A percentile compares a stretch with the other conserved stretches of the same genome.
phyloP scores from a whole-genome alignment of 352 stramenopile genomes.

The Phytophthora cajani region DNA sequence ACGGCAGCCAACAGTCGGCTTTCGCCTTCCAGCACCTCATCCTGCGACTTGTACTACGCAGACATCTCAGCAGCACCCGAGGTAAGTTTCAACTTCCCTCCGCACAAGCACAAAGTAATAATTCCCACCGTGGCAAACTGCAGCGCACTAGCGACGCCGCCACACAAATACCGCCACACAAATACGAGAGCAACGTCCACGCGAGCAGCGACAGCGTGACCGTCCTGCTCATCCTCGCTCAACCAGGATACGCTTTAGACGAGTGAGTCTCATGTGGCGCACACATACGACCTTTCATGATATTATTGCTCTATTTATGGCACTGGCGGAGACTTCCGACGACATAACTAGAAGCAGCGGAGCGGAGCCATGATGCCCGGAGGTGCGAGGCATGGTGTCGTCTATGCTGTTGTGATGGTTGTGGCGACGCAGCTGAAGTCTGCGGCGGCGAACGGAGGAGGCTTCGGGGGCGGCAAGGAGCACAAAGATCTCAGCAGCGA shows the following conservation, averaged over 20 bases:
- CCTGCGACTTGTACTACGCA: constrained; percentile 28
- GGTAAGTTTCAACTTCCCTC: neutral
- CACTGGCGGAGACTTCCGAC: neutral
- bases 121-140: constrained; percentile 25
- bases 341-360: neutral
- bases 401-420: constrained; percentile 1
- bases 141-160: constrained; percentile 10
- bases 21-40: constrained; percentile 29
- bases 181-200: constrained; percentile 3
- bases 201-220: constrained; percentile 25
- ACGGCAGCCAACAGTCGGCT: constrained; percentile 13
- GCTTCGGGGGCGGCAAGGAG: constrained; percentile 2
- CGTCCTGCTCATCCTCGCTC: constrained; percentile 19
- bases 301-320: constrained; percentile 25
- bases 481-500: constrained; percentile 15
- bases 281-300: constrained; percentile 14
- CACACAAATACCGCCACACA: constrained; percentile 1
- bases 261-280: constrained; percentile 9
- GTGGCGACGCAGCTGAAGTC: constrained; percentile 8
- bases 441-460: constrained; percentile 11
- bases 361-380: constrained; percentile 2
- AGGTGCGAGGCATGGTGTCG: constrained; percentile 1
- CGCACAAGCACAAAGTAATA: neutral
- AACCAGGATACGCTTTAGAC: neutral
- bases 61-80: neutral